phyloP scores from a whole-genome alignment of 2,329 filamentous ascomycete genomes.

The Trichophyton verrucosum region DNA sequence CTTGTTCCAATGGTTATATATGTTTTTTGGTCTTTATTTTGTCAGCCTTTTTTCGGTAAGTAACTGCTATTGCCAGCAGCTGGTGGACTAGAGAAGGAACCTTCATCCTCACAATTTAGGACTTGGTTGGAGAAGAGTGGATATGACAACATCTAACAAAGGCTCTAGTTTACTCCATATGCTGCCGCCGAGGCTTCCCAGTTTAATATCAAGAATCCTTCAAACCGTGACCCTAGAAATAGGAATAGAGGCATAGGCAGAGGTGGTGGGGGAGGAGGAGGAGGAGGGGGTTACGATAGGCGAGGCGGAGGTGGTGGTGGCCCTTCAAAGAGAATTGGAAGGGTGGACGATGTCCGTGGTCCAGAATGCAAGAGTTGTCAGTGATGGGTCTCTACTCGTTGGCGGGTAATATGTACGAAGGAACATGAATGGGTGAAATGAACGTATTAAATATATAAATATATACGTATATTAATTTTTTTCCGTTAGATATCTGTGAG shows the following conservation, averaged over 20 bases:
- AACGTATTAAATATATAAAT: no score
- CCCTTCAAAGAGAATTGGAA: constrained; percentile 29
- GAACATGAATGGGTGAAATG: neutral
- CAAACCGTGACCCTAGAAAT: constrained; percentile 17
- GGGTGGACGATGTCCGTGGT: constrained; percentile 36
- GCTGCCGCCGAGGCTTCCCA: constrained; percentile 33
- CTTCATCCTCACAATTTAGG: no score
- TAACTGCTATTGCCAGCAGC: neutral
- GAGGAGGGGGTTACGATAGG: constrained; percentile 2
- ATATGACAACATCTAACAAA: neutral
- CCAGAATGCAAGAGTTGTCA: constrained; percentile 37
- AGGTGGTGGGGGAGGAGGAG: constrained; percentile 6
- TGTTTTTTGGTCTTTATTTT: constrained; percentile 39
- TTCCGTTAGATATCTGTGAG: no score
- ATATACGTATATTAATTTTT: no score
- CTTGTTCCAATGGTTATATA: constrained; percentile 32
- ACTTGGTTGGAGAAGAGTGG: neutral
- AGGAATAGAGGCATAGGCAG: constrained; percentile 2
- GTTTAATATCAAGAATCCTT: constrained; percentile 32
- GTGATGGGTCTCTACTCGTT: neutral
- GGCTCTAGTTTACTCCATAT: constrained; percentile 34
- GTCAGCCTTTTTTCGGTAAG: constrained; percentile 38
- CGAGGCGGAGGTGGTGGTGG: constrained; percentile 18
- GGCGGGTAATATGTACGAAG: neutral
- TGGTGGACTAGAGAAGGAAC: no score